Evolutionary conservation across 345 rosid species (phyloP).

Genomic region (Garcia nutans): DNA sequence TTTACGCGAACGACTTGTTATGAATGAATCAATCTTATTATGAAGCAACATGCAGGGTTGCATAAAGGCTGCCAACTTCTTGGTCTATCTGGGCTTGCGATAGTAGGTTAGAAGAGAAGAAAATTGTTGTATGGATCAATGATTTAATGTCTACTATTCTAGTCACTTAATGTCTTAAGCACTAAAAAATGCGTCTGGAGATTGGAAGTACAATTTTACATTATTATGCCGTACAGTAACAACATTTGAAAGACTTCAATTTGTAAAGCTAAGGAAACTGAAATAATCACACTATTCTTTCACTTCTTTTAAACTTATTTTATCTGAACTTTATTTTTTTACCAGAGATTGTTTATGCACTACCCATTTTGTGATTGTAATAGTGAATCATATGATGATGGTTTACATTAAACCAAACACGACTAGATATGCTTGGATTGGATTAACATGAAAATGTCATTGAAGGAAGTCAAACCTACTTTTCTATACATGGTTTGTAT

Average conservation of each 20-base stretch:
- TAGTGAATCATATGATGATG: background rate
- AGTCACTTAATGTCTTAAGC: background rate
- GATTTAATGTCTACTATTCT: background rate
- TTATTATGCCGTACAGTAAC: background rate
- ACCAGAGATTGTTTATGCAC: background rate
- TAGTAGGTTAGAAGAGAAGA: background rate
- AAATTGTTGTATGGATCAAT: background rate
- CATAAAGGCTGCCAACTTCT: background rate
- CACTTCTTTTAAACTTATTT: background rate
- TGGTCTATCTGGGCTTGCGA: background rate
- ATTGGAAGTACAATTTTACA: background rate
- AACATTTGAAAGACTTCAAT: background rate
- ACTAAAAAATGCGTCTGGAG: background rate
- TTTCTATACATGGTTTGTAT: background rate
- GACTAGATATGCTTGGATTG: background rate
- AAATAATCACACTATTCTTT: background rate
- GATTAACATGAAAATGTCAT: background rate
- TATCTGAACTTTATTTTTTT: background rate
- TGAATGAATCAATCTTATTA: background rate
- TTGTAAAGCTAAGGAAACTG: background rate
- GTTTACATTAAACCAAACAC: background rate
- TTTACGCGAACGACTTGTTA: no score
- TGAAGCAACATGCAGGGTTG: background rate
- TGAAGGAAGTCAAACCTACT: constrained; percentile 13
- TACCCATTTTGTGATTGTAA: background rate